Evolutionary conservation across 176 grass and related monocot species (phyloP).

Genomic region (Avena atlantica): DNA sequence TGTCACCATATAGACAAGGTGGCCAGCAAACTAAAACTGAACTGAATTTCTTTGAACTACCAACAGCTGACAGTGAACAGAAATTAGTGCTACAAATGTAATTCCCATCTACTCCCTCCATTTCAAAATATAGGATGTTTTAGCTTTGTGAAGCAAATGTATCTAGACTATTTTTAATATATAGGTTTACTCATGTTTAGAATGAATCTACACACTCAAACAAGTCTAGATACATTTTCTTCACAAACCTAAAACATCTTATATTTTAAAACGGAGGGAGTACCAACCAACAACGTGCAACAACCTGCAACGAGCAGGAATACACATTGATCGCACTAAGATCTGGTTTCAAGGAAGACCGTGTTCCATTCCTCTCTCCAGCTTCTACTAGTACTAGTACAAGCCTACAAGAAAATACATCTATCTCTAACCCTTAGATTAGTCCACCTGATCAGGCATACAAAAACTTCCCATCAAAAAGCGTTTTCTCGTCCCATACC

Average conservation of each 20-base stretch:
- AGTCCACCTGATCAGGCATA: neutral
- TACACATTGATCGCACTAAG: constrained; percentile 34
- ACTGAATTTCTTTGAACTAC: neutral
- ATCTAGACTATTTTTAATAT: no score
- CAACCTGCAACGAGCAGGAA: constrained; percentile 23
- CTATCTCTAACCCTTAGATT: constrained; percentile 4
- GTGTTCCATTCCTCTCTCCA: neutral
- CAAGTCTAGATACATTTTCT: no score
- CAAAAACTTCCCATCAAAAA: constrained; percentile 26
- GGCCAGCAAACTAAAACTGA: neutral
- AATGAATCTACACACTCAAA: no score
- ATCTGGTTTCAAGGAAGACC: neutral
- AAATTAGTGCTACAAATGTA: neutral
- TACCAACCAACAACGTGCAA: constrained; percentile 20
- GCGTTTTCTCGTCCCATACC: neutral
- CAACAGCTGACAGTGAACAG: neutral
- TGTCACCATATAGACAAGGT: neutral
- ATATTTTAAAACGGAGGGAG: no score
- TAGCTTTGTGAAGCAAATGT: no score
- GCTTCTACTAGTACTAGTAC: neutral
- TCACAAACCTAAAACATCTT: no score
- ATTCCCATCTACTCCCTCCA: neutral
- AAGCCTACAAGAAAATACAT: constrained; percentile 34
- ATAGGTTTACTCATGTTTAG: no score
- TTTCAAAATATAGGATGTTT: no score